phyloP scores from a whole-genome alignment of 768 basidiomycete species.

The Mycena amicta region DNA sequence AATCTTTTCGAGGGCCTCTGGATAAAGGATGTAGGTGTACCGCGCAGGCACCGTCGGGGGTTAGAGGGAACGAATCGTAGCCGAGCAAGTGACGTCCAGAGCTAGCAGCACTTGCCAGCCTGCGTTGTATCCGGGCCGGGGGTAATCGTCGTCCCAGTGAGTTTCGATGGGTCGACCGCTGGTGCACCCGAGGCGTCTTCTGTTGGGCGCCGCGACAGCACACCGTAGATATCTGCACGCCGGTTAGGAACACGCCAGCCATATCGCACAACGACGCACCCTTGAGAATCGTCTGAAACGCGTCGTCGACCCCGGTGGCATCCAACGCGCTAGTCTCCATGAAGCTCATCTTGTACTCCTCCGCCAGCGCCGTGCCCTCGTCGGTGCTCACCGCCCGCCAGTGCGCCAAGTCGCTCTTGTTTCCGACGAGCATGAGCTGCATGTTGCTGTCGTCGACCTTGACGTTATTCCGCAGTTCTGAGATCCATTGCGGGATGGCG shows the following conservation, averaged over 20 bases:
- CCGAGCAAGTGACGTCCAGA: too few species aligned
- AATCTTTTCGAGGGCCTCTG: too few species aligned
- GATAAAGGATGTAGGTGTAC: too few species aligned
- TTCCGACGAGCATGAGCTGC: conserved; percentile 1
- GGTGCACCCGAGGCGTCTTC: not conserved
- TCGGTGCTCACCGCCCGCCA: not conserved
- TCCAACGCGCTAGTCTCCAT: conserved; percentile 1
- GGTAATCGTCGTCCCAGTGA: not conserved
- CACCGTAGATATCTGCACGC: not conserved
- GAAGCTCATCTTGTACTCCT: conserved; percentile 1
- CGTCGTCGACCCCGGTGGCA: not conserved
- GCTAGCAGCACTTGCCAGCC: not conserved
- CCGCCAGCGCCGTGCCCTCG: not conserved
- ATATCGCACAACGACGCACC: not conserved
- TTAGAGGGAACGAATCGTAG: too few species aligned
- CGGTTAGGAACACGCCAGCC: not conserved
- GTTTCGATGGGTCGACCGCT: not conserved
- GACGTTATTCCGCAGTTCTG: not conserved
- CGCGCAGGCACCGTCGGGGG: too few species aligned
- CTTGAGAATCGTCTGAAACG: not conserved
- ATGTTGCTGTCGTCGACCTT: not conserved
- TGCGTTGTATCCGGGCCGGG: not conserved
- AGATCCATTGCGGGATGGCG: not conserved
- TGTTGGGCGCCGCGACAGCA: not conserved
- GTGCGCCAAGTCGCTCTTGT: not conserved